Evolutionary conservation across 2,329 filamentous ascomycete genomes (phyloP), one percentile per base, ranked within the genome.

Genomic region (Thelonectria rubi): DNA sequence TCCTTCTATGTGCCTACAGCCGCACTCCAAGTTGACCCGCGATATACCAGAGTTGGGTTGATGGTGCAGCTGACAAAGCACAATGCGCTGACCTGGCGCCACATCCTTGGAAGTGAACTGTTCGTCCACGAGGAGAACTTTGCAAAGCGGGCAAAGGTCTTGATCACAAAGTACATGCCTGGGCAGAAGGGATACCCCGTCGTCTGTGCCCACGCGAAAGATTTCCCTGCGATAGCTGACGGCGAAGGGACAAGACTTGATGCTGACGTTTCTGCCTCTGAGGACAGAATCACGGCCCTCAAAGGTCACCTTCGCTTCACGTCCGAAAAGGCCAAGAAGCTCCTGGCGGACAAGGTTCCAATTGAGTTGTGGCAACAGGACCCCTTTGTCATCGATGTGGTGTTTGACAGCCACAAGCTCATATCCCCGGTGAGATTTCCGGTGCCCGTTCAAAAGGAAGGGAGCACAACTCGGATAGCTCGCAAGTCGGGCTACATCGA

Each of bases 401-500:
- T 78, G 11, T 78, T 83, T 57, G 78, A 72, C 3, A 62, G 75
- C 3, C 54, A 68, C 2, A 52, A 65, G 10, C 65, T 77, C 2
- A 57, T 77, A 1, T 75, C 72, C 8, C 68, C 76, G 2, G 46
- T 82, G 2, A 71, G 66, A 2, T 85, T 80, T 54, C 79, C 80
- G 0, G 55, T 74, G 0, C 81, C 81, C 0, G 70, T 84, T 10
- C 68, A 70, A 14, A 73, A 74, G 14, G 70, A 74, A 4, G 70
- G 68, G 9, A 74, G 72, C 64, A 78, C 70, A 59, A 79, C 74
- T 2, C 78, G 79, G 12, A 73, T 84, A 21, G 81, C 79, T 37
- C 77, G 81, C 32, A 80, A 72, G 20, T 80, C 80, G 2, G 70
- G 71, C 10, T 83, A 81, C 62, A 66, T 84, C 30, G 81, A 84